A percentile compares a stretch with the other conserved stretches of the same genome.
Evolutionary conservation across 768 basidiomycete species (phyloP).

Genomic region (Cystobasidium onofrii): DNA sequence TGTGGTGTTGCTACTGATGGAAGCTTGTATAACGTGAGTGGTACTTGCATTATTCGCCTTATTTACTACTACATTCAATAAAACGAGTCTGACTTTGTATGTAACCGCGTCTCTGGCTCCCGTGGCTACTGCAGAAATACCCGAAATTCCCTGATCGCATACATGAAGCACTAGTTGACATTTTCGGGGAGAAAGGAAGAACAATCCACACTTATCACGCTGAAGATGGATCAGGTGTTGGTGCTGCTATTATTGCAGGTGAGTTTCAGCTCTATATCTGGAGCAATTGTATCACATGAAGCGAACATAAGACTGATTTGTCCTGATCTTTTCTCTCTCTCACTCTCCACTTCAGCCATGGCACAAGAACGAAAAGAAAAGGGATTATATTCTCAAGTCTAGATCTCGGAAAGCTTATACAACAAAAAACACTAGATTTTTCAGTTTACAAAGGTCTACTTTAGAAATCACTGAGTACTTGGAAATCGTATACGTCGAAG

Average conservation of each 20-base stretch:
- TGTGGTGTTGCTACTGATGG: slow-evolving; percentile 88
- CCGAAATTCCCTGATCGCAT: slow-evolving; percentile 88
- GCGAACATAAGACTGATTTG: too few relatives aligned
- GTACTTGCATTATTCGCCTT: too few relatives aligned
- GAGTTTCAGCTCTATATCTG: slow-evolving; percentile 40
- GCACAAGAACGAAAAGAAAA: slow-evolving; percentile 70
- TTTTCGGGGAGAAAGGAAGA: slow-evolving; percentile 94
- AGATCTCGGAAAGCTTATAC: slow-evolving; percentile 29
- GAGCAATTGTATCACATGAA: too few relatives aligned
- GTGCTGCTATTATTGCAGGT: slow-evolving; percentile 83
- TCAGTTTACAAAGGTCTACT: too few relatives aligned
- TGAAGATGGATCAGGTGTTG: slow-evolving; percentile 87
- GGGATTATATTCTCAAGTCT: slow-evolving; percentile 49
- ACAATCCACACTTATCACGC: slow-evolving; percentile 70
- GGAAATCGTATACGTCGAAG: background rate
- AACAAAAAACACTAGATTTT: too few relatives aligned
- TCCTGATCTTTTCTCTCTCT: slow-evolving; percentile 42
- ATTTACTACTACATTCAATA: too few relatives aligned
- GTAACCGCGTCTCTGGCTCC: too few relatives aligned
- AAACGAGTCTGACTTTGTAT: too few relatives aligned
- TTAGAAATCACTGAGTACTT: too few relatives aligned
- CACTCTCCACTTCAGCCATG: slow-evolving; percentile 55
- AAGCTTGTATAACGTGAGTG: slow-evolving; percentile 82
- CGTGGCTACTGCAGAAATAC: too few relatives aligned
- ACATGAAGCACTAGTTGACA: slow-evolving; percentile 82